Base-by-base conservation (phyloP, 108 stramenopile species). In the Skeletonema potamos region DNA sequence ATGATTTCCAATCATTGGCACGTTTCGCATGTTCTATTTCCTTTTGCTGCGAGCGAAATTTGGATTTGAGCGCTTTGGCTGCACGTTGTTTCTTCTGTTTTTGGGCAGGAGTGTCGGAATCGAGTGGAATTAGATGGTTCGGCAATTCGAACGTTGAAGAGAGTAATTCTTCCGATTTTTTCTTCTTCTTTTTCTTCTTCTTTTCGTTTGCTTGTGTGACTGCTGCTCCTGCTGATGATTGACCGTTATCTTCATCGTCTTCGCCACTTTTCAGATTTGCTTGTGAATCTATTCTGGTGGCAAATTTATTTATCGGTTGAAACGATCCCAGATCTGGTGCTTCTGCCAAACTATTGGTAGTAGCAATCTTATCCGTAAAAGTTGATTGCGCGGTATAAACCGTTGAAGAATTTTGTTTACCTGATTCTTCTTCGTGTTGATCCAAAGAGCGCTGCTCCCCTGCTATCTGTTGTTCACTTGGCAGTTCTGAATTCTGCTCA, bases 1-100 rank as follows among this genome's bases (percentile, higher is more conserved):
- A 94, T 28, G 79, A 81, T 64, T 92, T 87, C 93, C 93, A 94
- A 18, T 88, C 84, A 30, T 85, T 87, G 41, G 89, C 87, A 58
- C 88, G 88, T 41, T 89, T 78, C 13, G 71, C 59, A 9, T 85
- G 81, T 72, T 92, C 91, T 9, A 68, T 59, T 62, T 92, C 91
- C 56, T 91, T 92, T 69, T 82, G 79, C 63, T 86, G 69, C 17
- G 72, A 74, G 29, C 89, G 80, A 37, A 77, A 79, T 79, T 92
- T 90, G 37, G 73, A 83, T 69, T 94, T 94, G 44, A 94, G 82
- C 6, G 86, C 75, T 44, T 94, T 94, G 44, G 88, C 70, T 0
- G 91, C 78, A 20, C 91, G 84, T 55, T 64, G 62, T 57, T 94
- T 94, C 43, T 82, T 78, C 41, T 87, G 83, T 34, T 66, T 74